These are phyloP conservation scores for Lasiosphaeria hispida DNA, from an alignment of 495 filamentous ascomycete genomes.

Conservation along the genomic window DNA sequence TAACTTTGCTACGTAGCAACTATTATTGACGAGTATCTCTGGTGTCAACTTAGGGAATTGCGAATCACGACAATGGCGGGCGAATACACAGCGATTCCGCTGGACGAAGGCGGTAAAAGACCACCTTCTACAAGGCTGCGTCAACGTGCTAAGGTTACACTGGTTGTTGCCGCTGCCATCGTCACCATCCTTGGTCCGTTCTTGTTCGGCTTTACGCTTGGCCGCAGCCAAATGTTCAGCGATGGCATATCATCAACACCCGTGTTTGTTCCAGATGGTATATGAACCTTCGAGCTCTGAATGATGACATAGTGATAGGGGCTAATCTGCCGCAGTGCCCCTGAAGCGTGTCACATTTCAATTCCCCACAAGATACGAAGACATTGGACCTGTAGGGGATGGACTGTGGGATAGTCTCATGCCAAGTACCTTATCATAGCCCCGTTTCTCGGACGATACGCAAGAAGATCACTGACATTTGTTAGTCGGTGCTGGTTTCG, in stretches of 20 bases:
- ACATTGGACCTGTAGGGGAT: slow-evolving; percentile 21
- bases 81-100: slow-evolving; percentile 1
- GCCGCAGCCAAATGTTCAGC: background rate
- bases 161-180: background rate
- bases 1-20: no score
- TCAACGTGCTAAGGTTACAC: background rate
- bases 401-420: slow-evolving; percentile 29
- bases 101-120: background rate
- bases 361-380: slow-evolving; percentile 27
- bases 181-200: background rate
- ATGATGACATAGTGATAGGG: no score
- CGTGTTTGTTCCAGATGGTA: background rate
- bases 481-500: slow-evolving; percentile 28
- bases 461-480: background rate
- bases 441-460: background rate
- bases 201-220: background rate
- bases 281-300: no score
- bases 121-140: background rate
- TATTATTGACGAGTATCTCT: no score
- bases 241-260: background rate
- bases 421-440: slow-evolving; percentile 25
- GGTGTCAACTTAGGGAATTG: no score
- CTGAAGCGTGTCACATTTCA: slow-evolving; percentile 21
- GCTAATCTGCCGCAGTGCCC: no score
- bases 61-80: background rate